phyloP scores from a whole-genome alignment of 345 rosid genomes.

The thale cress (Arabidopsis thaliana) region DNA sequence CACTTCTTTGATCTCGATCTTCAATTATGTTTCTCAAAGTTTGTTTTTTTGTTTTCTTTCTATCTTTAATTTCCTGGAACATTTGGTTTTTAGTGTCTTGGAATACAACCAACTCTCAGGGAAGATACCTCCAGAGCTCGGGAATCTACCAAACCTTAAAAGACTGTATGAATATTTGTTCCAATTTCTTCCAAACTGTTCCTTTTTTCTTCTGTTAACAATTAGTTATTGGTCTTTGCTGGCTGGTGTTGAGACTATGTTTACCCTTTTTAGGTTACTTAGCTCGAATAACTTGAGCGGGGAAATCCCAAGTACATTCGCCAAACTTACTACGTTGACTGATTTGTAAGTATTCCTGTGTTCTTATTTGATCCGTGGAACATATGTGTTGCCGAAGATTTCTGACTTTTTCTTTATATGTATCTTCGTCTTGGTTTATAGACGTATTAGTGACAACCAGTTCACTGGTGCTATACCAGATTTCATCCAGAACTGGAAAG shows the following conservation, averaged over 20 bases:
- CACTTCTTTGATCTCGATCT: not conserved
- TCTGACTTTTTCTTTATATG: not conserved
- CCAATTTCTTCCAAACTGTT: not conserved
- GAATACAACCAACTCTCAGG: constrained; percentile 55
- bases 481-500: constrained; percentile 62
- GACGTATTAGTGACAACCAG: constrained; percentile 58
- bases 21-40: not conserved
- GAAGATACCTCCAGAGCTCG: constrained; percentile 53
- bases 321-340: constrained; percentile 47
- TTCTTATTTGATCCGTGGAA: not conserved
- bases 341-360: constrained; percentile 52
- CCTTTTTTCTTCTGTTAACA: not conserved
- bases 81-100: constrained; percentile 31
- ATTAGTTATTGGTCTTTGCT: not conserved
- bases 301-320: constrained; percentile 56
- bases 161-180: constrained; percentile 36
- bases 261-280: constrained; percentile 45
- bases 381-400: not conserved
- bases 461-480: constrained; percentile 60
- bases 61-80: not conserved
- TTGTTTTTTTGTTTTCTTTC: not conserved
- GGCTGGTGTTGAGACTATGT: constrained; percentile 19
- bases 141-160: constrained; percentile 33
- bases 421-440: constrained; percentile 18
- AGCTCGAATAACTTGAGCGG: constrained; percentile 61